Conservation (phyloP, 2,329 filamentous ascomycete species). For the Talaromyces sp. region DNA sequence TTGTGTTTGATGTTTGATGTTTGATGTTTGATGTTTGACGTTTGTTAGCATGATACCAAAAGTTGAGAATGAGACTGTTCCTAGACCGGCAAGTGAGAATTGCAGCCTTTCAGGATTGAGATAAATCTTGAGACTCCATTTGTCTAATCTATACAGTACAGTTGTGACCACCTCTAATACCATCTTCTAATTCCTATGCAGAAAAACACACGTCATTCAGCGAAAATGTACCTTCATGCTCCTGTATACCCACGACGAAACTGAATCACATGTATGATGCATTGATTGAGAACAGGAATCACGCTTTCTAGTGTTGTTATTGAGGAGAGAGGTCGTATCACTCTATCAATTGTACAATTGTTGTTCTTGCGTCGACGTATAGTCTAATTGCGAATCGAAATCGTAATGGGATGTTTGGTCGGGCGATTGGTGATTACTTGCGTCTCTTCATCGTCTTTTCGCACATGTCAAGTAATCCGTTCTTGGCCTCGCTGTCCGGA, state of each 20-base stretch:
- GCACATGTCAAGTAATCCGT: slow-evolving; percentile 88
- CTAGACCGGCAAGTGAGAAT: background rate
- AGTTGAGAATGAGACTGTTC: background rate
- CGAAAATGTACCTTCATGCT: background rate
- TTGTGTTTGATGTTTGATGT: background rate
- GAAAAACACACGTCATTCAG: background rate
- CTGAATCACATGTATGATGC: background rate
- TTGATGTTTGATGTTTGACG: no score
- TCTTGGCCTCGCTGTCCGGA: slow-evolving; percentile 91
- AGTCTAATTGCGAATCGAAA: background rate
- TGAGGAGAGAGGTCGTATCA: background rate
- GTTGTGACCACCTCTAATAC: no score
- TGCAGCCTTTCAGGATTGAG: background rate
- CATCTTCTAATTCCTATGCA: background rate
- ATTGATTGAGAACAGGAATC: background rate
- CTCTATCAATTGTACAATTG: background rate
- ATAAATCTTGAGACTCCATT: slow-evolving; percentile 1
- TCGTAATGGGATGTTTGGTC: no score
- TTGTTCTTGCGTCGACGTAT: background rate
- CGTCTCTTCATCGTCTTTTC: slow-evolving; percentile 83
- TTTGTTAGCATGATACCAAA: slow-evolving; percentile 1
- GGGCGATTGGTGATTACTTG: slow-evolving; percentile 54
- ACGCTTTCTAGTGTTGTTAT: background rate
- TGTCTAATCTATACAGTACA: slow-evolving; percentile 8
- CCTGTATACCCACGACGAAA: background rate